Evolutionary conservation across 2,329 filamentous ascomycete genomes (phyloP).

Genomic region (Cercospora sojina): DNA sequence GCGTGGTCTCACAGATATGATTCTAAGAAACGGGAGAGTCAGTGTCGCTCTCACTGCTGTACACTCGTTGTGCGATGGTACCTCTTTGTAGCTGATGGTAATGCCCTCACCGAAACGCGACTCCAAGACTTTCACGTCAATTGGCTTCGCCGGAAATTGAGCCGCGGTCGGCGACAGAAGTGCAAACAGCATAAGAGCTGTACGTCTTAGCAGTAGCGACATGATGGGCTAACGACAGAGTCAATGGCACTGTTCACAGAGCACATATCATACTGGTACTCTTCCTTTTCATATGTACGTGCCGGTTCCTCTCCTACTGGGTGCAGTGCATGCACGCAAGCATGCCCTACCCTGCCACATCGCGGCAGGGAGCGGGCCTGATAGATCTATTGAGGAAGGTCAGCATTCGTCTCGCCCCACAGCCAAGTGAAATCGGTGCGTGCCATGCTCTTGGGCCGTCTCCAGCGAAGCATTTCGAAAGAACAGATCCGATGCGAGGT

Average conservation of each 20-base stretch:
- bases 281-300: neutral
- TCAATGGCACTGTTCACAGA: neutral
- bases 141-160: conserved; percentile 45
- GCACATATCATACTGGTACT: neutral
- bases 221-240: neutral
- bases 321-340: neutral
- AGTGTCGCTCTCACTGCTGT: neutral
- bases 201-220: neutral
- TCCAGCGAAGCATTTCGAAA: neutral
- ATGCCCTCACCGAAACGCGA: conserved; percentile 41
- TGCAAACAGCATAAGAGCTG: neutral
- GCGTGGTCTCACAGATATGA: conserved; percentile 57
- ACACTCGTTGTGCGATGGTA: neutral
- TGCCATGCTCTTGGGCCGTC: neutral
- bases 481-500: neutral
- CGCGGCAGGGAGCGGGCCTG: neutral
- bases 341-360: neutral
- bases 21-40: conserved; percentile 29
- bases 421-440: neutral
- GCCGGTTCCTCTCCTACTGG: neutral
- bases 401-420: neutral
- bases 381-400: neutral
- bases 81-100: conserved; percentile 41
- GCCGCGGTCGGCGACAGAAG: conserved; percentile 19
- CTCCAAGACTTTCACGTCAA: conserved; percentile 42